Evolutionary conservation across 495 filamentous ascomycete genomes (phyloP).

Genomic region (Jackrogersella multiformis): DNA sequence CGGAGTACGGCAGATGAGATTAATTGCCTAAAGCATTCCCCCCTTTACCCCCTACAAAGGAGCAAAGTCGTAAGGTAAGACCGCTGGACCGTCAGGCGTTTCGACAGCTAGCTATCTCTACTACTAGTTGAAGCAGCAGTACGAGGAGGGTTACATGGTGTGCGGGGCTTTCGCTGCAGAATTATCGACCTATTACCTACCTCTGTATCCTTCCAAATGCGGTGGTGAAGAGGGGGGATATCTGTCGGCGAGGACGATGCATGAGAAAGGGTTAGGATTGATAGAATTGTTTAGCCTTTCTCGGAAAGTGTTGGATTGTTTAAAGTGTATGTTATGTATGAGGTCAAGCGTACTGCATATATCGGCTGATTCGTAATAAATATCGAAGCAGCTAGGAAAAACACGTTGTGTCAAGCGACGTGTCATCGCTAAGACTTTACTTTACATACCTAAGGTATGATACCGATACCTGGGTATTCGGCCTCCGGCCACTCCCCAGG

Average conservation of each 20-base stretch:
- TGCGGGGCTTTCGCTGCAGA: conserved; percentile 35
- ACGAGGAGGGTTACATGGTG: conserved; percentile 37
- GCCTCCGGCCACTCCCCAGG: conserved; percentile 19
- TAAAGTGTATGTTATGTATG: conserved; percentile 20
- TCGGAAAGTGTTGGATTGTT: conserved; percentile 26
- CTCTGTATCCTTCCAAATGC: conserved; percentile 24
- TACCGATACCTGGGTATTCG: no score
- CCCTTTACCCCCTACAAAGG: conserved; percentile 9
- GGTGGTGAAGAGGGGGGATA: conserved; percentile 28
- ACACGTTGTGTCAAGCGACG: conserved; percentile 34
- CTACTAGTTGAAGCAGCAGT: conserved; percentile 17
- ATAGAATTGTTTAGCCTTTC: conserved; percentile 28
- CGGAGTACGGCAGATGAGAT: conserved; percentile 6
- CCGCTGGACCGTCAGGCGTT: conserved; percentile 2
- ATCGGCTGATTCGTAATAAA: conserved; percentile 37
- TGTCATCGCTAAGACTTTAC: conserved; percentile 28
- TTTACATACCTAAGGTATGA: conserved; percentile 10
- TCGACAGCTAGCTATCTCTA: conserved; percentile 11
- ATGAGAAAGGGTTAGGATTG: conserved; percentile 25
- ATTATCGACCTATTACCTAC: conserved; percentile 31
- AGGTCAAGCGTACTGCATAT: conserved; percentile 14
- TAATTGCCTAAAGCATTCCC: neutral
- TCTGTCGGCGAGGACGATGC: conserved; percentile 32
- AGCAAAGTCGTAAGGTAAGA: no score
- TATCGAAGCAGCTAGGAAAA: conserved; percentile 20